These are phyloP conservation scores for Apophysomyces trapeziformis DNA, from an alignment of 371 early-diverging fungal species.

Conservation along the genomic window DNA sequence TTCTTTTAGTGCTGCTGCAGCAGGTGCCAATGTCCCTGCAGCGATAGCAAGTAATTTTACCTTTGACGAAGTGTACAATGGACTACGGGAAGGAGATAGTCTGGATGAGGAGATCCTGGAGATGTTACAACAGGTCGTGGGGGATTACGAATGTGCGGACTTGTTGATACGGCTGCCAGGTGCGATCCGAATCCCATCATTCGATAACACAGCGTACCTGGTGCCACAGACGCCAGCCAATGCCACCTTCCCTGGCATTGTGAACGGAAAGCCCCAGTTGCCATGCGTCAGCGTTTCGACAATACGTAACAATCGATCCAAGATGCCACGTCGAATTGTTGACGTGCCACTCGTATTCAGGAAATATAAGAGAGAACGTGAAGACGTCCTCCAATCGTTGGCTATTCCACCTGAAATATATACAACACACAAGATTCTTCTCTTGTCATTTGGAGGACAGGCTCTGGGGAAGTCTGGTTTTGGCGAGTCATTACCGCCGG, in stretches of 20 bases:
- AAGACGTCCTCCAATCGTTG: conserved; percentile 55
- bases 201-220: conserved; percentile 45
- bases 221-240: conserved; percentile 46
- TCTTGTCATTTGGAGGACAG: conserved; percentile 83
- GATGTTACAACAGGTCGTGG: conserved; percentile 51
- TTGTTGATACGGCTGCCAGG: conserved; percentile 73
- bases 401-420: conserved; percentile 65
- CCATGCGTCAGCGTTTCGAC: conserved; percentile 42
- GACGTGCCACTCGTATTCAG: conserved; percentile 72
- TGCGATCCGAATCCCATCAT: conserved; percentile 69
- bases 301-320: conserved; percentile 15
- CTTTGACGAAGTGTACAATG: conserved; percentile 75
- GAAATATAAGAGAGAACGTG: conserved; percentile 49
- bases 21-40: conserved; percentile 62
- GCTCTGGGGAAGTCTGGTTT: conserved; percentile 52
- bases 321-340: conserved; percentile 44
- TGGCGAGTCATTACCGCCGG: conserved; percentile 67
- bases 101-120: conserved; percentile 54
- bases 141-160: conserved; percentile 64
- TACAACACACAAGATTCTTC: conserved; percentile 59
- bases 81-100: conserved; percentile 60
- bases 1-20: conserved; percentile 59
- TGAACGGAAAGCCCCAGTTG: conserved; percentile 46
- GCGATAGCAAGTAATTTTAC: conserved; percentile 79
- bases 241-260: conserved; percentile 26